Evolutionary conservation across 345 rosid species (phyloP).

Genomic region (Lepidium aucheri): DNA sequence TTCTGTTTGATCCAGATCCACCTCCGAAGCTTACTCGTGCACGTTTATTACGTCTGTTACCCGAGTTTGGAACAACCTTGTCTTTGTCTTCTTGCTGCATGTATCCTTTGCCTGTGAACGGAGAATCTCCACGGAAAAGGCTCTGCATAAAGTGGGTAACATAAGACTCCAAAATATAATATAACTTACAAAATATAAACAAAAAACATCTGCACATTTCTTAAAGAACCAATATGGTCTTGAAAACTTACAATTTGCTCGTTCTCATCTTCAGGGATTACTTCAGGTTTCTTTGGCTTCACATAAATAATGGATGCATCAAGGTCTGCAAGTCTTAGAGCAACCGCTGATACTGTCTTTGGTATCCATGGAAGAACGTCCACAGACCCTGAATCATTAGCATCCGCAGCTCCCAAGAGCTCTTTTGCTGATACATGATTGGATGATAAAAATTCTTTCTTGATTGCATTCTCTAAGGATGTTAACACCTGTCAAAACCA

Average conservation of each 20-base stretch:
- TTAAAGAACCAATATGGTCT: not conserved
- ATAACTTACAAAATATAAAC: not conserved
- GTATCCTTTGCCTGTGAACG: slow-evolving; percentile 41
- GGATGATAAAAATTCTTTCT: slow-evolving; percentile 47
- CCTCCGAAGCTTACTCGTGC: slow-evolving; percentile 38
- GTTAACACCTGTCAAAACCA: slow-evolving; percentile 52
- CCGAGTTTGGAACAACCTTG: slow-evolving; percentile 29
- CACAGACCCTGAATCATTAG: slow-evolving; percentile 32
- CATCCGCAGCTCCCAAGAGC: slow-evolving; percentile 40
- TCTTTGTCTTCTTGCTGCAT: slow-evolving; percentile 37
- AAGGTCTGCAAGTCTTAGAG: slow-evolving; percentile 78
- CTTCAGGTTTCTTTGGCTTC: slow-evolving; percentile 50
- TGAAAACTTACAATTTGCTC: slow-evolving; percentile 46
- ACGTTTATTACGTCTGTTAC: slow-evolving; percentile 45
- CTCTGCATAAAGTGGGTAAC: slow-evolving; percentile 40
- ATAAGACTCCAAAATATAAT: not conserved
- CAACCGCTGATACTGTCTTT: slow-evolving; percentile 72
- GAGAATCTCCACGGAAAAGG: slow-evolving; percentile 39
- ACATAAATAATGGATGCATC: slow-evolving; percentile 53
- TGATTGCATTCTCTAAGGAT: slow-evolving; percentile 63
- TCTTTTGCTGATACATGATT: slow-evolving; percentile 69
- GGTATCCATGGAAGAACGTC: slow-evolving; percentile 95
- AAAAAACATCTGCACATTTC: not conserved
- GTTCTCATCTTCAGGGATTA: slow-evolving; percentile 36
- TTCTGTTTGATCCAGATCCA: slow-evolving; percentile 44